Evolutionary conservation across 2,329 filamentous ascomycete species (phyloP), one percentile per base, ranked within the genome.

Genomic region (Stachybotrys chlorohalonatus): DNA sequence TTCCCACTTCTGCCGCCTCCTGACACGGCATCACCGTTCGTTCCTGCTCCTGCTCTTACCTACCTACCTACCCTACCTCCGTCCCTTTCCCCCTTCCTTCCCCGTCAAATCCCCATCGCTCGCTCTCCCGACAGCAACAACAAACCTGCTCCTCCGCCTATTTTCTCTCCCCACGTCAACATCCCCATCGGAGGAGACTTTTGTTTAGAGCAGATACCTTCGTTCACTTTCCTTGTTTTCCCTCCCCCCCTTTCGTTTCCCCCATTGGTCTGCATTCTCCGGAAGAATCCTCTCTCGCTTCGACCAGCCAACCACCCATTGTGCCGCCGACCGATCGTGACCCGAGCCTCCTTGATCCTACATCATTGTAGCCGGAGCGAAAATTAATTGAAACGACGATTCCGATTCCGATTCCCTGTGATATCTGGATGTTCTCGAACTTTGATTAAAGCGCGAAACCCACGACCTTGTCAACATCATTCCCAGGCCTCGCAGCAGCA

Each of bases 201-300:
- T 47, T 47, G 46, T 2, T 47, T 16, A 47, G 17, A n/a, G 15
- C 46, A 24, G 24, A 24, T 47, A 9, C 7, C 46, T 13, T 47
- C 17, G 46, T 47, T 47, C 36, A 13, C 36, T 42, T 42, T 24
- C 24, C 4, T 47, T 55, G 51, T 47, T 42, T 36, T 47, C 47
- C 52, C 30, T 53, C 47, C 32, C 16, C 32, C 16, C 31, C 54
- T 62, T 59, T 52, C 47, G 55, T 57, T 56, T 53, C 51, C 54
- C 50, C 54, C 55, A 59, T 48, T 51, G 55, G 55, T 50, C 30
- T 49, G 31, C 52, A 16, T 47, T 47, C 46, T 47, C 46, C 46
- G 46, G 46, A 47, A 47, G 46, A 47, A 16, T 16, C 46, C 17
- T 24, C 15, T 24, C 46, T 47, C 46, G 46, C 46, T 42, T 13